These are phyloP conservation scores for Tetracentron sinense DNA, from an alignment of 164 flowering plant species.

Conservation along the genomic window DNA sequence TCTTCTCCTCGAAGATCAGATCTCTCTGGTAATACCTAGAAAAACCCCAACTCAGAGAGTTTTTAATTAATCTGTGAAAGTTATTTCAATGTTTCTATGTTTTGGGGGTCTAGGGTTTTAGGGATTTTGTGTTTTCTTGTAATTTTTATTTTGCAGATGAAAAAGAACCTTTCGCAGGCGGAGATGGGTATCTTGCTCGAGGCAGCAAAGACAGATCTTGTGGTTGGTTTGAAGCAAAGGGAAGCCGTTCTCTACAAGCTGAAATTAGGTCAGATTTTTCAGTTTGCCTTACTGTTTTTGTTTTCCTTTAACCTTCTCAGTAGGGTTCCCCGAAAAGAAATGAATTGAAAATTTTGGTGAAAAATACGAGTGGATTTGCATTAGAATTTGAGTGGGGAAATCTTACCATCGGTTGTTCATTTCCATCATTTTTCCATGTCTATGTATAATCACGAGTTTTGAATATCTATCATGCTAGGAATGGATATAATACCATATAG, in stretches of 20 bases:
- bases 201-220: constrained; percentile 35
- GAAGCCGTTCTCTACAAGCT: constrained; percentile 34
- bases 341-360: too few relatives aligned
- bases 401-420: background rate
- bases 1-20: constrained; percentile 31
- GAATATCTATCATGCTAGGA: too few relatives aligned
- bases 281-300: background rate
- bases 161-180: constrained; percentile 22
- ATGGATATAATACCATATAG: too few relatives aligned
- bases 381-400: background rate
- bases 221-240: constrained; percentile 44
- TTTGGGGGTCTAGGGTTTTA: constrained; percentile 9
- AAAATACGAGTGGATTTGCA: background rate
- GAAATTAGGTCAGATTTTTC: constrained; percentile 43
- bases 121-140: background rate
- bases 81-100: too few relatives aligned
- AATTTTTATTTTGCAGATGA: constrained; percentile 36
- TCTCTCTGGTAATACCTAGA: constrained; percentile 36
- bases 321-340: too few relatives aligned
- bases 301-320: background rate
- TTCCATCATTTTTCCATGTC: too few relatives aligned
- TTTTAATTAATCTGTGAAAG: background rate
- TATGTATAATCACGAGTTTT: too few relatives aligned
- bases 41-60: background rate
- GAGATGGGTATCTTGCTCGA: constrained; percentile 34